phyloP scores from a whole-genome alignment of 2,329 filamentous ascomycete species.

The Cordyceps javanica region DNA sequence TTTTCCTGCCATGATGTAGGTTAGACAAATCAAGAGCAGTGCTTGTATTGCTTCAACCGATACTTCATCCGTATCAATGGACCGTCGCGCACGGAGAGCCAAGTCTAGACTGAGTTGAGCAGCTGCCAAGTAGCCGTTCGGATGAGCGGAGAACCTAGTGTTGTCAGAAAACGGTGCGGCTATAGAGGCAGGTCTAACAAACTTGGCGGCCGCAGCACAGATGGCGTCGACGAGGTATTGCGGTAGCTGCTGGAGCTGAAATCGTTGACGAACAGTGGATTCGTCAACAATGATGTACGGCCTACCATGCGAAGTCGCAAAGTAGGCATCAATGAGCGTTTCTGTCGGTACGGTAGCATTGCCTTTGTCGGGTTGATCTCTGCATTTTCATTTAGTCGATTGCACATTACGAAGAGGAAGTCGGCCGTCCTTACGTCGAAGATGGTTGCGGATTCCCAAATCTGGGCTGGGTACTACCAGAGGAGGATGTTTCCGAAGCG shows the following conservation, averaged over 20 bases:
- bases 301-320: slow-evolving; percentile 71
- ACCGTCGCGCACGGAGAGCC: slow-evolving; percentile 59
- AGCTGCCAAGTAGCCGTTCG: slow-evolving; percentile 60
- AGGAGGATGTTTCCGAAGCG: slow-evolving; percentile 28
- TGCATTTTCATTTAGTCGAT: slow-evolving; percentile 20
- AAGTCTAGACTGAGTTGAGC: slow-evolving; percentile 66
- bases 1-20: slow-evolving; percentile 70
- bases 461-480: slow-evolving; percentile 32
- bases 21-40: slow-evolving; percentile 66
- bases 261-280: slow-evolving; percentile 61
- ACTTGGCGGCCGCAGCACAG: slow-evolving; percentile 59
- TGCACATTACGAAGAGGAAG: neutral
- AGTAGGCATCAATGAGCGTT: slow-evolving; percentile 70
- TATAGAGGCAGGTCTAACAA: slow-evolving; percentile 17
- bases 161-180: slow-evolving; percentile 17
- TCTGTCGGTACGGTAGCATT: slow-evolving; percentile 46
- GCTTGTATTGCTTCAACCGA: slow-evolving; percentile 73
- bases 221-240: slow-evolving; percentile 49
- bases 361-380: slow-evolving; percentile 37
- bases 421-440: neutral
- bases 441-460: slow-evolving; percentile 26
- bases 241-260: slow-evolving; percentile 62
- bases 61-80: slow-evolving; percentile 74
- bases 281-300: slow-evolving; percentile 80
- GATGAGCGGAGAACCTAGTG: slow-evolving; percentile 61